Conservation (phyloP, 306 rosid species). For the Spatholobus suberectus region DNA sequence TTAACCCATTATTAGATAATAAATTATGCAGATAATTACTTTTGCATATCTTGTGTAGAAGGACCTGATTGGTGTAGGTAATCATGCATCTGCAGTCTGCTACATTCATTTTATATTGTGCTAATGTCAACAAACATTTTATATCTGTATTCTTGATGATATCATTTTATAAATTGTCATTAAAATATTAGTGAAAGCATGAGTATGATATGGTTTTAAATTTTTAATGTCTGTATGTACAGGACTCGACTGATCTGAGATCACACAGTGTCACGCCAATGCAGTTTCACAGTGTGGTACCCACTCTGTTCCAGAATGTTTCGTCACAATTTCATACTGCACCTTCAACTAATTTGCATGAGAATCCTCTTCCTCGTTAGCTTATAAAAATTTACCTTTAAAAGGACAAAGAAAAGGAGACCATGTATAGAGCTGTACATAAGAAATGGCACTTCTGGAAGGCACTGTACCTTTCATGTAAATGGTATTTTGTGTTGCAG, state of each 20-base stretch:
- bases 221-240: conserved; percentile 18
- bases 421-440: conserved; percentile 38
- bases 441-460: conserved; percentile 25
- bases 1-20: neutral
- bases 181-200: conserved; percentile 9
- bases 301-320: conserved; percentile 54
- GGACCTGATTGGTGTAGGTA: conserved; percentile 17
- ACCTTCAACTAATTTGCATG: conserved; percentile 54
- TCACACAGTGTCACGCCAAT: conserved; percentile 48
- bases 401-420: neutral
- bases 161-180: conserved; percentile 12
- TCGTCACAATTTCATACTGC: conserved; percentile 48
- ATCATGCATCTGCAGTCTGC: neutral
- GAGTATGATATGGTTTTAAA: conserved; percentile 23
- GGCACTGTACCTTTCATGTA: neutral
- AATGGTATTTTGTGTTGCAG: conserved; percentile 2
- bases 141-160: conserved; percentile 31
- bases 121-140: neutral
- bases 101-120: neutral
- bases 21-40: neutral
- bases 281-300: conserved; percentile 60
- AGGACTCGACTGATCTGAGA: conserved; percentile 52
- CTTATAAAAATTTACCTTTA: neutral
- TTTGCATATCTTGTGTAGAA: conserved; percentile 4
- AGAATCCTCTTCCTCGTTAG: conserved; percentile 58